Conservation (phyloP, 1,284 basidiomycete genomes). For the Sporisorium reilianum region DNA sequence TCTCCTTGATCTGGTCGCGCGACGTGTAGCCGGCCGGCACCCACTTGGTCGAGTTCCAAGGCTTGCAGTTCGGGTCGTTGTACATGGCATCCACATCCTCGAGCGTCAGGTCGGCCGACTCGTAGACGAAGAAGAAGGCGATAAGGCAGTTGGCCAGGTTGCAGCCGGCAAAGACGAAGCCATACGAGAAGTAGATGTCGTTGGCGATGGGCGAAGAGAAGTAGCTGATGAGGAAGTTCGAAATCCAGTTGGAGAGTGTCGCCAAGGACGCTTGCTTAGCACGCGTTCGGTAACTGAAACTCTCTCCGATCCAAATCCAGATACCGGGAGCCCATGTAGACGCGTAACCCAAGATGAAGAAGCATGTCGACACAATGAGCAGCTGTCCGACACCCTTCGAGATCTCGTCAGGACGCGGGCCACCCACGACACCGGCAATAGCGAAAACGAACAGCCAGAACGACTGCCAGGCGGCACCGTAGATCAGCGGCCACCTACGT, state of each 20-base stretch:
- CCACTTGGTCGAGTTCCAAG: conserved; percentile 76
- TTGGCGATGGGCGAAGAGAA: conserved; percentile 71
- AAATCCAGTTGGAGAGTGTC: conserved; percentile 77
- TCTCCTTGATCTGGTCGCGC: conserved; percentile 56
- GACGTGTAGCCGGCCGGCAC: conserved; percentile 64
- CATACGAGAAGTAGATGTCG: conserved; percentile 74
- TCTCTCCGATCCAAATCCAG: conserved; percentile 73
- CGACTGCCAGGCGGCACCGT: conserved; percentile 75
- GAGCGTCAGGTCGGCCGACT: conserved; percentile 78
- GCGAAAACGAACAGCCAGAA: conserved; percentile 83
- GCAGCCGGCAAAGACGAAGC: conserved; percentile 78
- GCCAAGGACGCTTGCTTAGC: conserved; percentile 81
- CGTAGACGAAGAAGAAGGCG: conserved; percentile 83
- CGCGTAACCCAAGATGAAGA: conserved; percentile 83
- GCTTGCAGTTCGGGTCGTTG: conserved; percentile 77
- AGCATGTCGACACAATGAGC: conserved; percentile 81
- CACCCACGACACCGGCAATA: conserved; percentile 78
- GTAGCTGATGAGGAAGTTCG: conserved; percentile 81
- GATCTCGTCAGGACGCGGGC: conserved; percentile 71
- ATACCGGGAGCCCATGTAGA: conserved; percentile 75
- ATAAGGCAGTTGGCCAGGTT: conserved; percentile 74
- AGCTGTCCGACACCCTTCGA: conserved; percentile 72
- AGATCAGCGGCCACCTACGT: conserved; percentile 73
- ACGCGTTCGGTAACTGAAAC: conserved; percentile 80
- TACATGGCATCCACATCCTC: conserved; percentile 83